phyloP scores from a whole-genome alignment of 192 early-diverging fungal genomes.

The Powellomyces hirtus region DNA sequence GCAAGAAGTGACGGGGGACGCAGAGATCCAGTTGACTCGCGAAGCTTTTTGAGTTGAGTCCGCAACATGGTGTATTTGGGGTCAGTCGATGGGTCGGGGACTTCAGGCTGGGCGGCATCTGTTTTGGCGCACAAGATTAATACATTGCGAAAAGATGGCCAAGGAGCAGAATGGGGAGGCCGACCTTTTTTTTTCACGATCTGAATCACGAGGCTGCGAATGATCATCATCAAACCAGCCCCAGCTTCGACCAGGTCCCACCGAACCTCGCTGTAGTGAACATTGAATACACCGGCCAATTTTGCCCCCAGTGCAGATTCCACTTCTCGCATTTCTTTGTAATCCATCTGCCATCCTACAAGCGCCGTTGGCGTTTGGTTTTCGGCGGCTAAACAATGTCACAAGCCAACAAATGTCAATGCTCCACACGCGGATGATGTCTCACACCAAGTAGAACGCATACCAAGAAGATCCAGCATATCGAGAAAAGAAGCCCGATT shows the following conservation, averaged over 20 bases:
- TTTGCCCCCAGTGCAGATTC: constrained; percentile 33
- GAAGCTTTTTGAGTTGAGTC: background rate
- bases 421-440: background rate
- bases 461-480: constrained; percentile 35
- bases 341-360: constrained; percentile 24
- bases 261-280: constrained; percentile 18
- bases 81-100: constrained; percentile 2
- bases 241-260: background rate
- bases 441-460: background rate
- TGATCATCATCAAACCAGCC: background rate
- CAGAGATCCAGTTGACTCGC: background rate
- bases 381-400: constrained; percentile 5
- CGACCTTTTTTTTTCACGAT: constrained; percentile 8
- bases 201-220: background rate
- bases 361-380: constrained; percentile 20
- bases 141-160: too few species aligned
- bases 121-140: too few species aligned
- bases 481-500: constrained; percentile 29
- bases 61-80: background rate
- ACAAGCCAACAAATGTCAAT: too few species aligned
- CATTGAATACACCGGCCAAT: constrained; percentile 28
- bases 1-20: background rate
- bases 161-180: too few species aligned
- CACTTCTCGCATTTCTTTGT: constrained; percentile 22
- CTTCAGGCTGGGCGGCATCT: background rate